These are phyloP conservation scores for Hortaea sp. DNA, from an alignment of 2,329 filamentous ascomycete genomes.

Conservation along the genomic window DNA sequence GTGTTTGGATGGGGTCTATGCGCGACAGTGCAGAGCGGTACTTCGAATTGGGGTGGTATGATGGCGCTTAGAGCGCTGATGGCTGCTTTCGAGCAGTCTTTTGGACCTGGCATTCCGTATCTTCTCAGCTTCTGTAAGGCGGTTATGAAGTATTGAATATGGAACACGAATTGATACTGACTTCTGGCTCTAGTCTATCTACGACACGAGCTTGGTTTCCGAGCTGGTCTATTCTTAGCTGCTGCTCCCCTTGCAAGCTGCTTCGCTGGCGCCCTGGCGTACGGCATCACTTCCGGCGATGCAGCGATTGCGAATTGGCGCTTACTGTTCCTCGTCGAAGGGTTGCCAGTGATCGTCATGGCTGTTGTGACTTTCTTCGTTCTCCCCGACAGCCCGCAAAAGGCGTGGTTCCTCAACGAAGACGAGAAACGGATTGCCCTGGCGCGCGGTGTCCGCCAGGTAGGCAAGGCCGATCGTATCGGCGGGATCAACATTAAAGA, in stretches of 20 bases:
- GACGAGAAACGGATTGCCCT: slow-evolving; percentile 50
- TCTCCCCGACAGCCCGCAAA: slow-evolving; percentile 37
- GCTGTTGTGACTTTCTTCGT: slow-evolving; percentile 45
- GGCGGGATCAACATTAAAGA: slow-evolving; percentile 36
- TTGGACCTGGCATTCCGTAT: slow-evolving; percentile 44
- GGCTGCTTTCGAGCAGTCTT: slow-evolving; percentile 26
- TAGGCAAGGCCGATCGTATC: slow-evolving; percentile 34
- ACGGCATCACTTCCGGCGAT: slow-evolving; percentile 52
- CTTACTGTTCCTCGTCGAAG: slow-evolving; percentile 51
- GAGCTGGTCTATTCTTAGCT: slow-evolving; percentile 44
- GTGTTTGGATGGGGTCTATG: slow-evolving; percentile 37
- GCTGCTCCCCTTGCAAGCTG: slow-evolving; percentile 62
- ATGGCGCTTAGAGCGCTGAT: slow-evolving; percentile 41
- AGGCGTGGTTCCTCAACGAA: slow-evolving; percentile 42
- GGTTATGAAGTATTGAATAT: too few species aligned
- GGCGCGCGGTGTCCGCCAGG: slow-evolving; percentile 35
- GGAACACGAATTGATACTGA: slow-evolving; percentile 30
- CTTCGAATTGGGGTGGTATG: slow-evolving; percentile 34
- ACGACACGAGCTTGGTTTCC: slow-evolving; percentile 30
- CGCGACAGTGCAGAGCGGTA: slow-evolving; percentile 36
- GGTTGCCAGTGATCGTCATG: slow-evolving; percentile 47
- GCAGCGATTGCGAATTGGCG: slow-evolving; percentile 52
- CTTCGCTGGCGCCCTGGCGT: slow-evolving; percentile 60
- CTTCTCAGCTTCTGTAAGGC: slow-evolving; percentile 31
- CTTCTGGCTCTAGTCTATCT: slow-evolving; percentile 39